phyloP scores from a whole-genome alignment of 1,284 basidiomycete genomes.

The Cutaneotrichosporon sp. region DNA sequence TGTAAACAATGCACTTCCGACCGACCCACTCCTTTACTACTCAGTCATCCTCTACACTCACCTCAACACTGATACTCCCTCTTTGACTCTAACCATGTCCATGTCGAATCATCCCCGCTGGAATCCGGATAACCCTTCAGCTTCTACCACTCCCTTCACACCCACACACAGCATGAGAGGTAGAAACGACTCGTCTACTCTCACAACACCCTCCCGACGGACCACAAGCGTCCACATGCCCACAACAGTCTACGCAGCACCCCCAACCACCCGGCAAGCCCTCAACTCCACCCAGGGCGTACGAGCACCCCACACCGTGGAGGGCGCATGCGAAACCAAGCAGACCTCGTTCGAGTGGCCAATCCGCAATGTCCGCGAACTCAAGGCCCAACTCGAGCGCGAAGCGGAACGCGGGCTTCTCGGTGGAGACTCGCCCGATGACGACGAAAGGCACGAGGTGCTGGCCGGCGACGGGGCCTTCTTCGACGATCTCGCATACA shows the following conservation, averaged over 20 bases:
- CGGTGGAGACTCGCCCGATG: slow-evolving; percentile 16
- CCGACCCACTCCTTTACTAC: too few species aligned
- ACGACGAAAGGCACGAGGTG: slow-evolving; percentile 56
- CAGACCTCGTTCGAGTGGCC: slow-evolving; percentile 31
- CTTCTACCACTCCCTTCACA: too few species aligned
- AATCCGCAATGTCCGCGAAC: slow-evolving; percentile 13
- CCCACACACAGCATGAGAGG: not conserved
- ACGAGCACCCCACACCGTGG: not conserved
- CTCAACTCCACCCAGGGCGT: not conserved
- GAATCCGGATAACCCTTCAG: slow-evolving; percentile 19
- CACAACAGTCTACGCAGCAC: slow-evolving; percentile 13
- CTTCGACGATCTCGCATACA: slow-evolving; percentile 67
- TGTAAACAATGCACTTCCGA: too few species aligned
- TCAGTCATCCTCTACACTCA: not conserved
- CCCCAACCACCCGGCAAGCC: not conserved
- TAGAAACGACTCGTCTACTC: slow-evolving; percentile 7
- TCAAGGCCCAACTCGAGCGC: slow-evolving; percentile 23
- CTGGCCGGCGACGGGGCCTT: slow-evolving; percentile 58
- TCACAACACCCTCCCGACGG: slow-evolving; percentile 14
- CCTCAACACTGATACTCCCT: not conserved
- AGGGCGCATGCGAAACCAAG: slow-evolving; percentile 17
- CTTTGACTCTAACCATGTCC: not conserved
- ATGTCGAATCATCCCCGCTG: too few species aligned
- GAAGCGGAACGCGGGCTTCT: slow-evolving; percentile 13
- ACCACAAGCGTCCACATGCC: slow-evolving; percentile 9